Evolutionary conservation across 257 asterid species (phyloP).

Genomic region (Capsicum baccatum): DNA sequence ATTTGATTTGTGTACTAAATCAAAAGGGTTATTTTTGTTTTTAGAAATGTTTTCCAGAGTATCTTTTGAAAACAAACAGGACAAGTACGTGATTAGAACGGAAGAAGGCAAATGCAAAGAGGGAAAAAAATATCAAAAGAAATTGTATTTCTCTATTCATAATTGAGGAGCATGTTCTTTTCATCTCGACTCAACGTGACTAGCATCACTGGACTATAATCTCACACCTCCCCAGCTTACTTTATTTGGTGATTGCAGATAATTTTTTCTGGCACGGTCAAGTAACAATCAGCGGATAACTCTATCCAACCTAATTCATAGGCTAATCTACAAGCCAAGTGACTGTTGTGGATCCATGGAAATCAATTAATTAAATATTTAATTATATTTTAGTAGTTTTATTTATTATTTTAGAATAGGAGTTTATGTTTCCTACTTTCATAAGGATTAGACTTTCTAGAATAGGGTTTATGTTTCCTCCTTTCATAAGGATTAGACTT

Average conservation of each 20-base stretch:
- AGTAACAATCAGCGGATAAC: background rate
- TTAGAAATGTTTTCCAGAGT: background rate
- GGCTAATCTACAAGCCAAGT: constrained; percentile 6
- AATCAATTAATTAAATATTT: no score
- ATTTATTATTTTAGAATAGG: no score
- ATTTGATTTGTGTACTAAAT: background rate
- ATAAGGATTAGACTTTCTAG: no score
- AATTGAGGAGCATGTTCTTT: background rate
- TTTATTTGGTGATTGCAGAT: background rate
- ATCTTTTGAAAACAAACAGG: no score
- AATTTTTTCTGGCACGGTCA: background rate
- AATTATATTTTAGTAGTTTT: no score
- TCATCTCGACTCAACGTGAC: background rate
- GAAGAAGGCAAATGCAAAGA: no score
- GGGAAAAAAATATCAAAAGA: background rate
- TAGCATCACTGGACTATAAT: background rate
- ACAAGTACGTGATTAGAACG: no score
- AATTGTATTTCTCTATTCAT: background rate
- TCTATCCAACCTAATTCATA: background rate
- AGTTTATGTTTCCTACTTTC: no score
- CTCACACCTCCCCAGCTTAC: background rate
- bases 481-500: no score
- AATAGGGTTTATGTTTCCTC: no score
- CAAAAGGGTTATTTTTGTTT: background rate
- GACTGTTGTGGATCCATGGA: no score